Conservation (phyloP, 768 basidiomycete species). For the Hericium alpestre region DNA sequence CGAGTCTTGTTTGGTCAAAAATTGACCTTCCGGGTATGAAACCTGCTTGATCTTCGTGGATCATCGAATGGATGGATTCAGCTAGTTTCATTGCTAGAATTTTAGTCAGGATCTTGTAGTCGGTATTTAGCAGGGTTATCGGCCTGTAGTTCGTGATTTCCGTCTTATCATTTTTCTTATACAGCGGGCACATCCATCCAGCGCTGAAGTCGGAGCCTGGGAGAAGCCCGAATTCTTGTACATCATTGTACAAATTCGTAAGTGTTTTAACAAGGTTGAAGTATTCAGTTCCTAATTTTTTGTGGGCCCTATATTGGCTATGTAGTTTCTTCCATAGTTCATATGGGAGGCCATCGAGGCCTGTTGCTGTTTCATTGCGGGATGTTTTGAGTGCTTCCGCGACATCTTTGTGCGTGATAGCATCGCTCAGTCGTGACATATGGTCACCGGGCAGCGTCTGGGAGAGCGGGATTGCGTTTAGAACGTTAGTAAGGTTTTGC, state of each 20-base stretch:
- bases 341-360: neutral
- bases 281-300: neutral
- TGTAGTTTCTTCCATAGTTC: neutral
- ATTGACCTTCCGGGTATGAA: neutral
- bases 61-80: neutral
- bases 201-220: neutral
- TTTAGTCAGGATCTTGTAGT: neutral
- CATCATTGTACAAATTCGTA: neutral
- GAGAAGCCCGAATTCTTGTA: neutral
- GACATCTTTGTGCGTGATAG: too few relatives aligned
- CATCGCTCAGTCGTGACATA: neutral
- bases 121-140: neutral
- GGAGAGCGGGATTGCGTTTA: neutral
- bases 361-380: neutral
- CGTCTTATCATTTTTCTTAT: neutral
- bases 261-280: neutral
- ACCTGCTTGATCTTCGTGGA: slow-evolving; percentile 1
- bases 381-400: neutral
- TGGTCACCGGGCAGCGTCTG: neutral
- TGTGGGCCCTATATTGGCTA: neutral
- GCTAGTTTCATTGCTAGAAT: neutral
- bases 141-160: neutral
- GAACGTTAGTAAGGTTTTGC: neutral
- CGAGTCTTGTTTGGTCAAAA: neutral
- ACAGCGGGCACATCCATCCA: slow-evolving; percentile 2